Evolutionary conservation across 1,284 basidiomycete species (phyloP), one percentile per base, ranked within the genome.

Genomic region (Cryptococcus maquisensis): DNA sequence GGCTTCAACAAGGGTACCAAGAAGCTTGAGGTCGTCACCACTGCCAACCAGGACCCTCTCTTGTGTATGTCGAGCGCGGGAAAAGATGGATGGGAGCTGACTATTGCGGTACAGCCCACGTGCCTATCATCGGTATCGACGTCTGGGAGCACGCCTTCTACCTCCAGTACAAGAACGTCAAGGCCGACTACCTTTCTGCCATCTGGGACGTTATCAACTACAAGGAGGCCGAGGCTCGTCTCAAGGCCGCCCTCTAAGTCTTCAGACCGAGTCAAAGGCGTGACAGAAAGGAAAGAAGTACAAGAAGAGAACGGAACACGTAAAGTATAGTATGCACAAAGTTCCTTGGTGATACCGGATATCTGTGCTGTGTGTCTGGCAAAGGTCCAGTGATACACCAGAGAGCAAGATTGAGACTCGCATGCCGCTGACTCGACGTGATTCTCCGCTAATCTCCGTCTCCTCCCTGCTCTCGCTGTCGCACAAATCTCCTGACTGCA

Each of bases 121-220:
- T 83, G 36, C 93, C 95, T 38, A 86, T 98, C 71, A 84, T 98
- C 71, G 96, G 95, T 57, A 86, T 98, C 64, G 96, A 98, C 78
- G 89, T 97, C 70, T 98, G 96, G 94, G 73, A 77, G 67, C 70
- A 75, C 64, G 70, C 75, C 60, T 79, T 78, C 74, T 94, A 93
- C 80, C 83, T 94, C 52, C 86, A 94, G 81, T 93, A 93, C 81
- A 84, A 88, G 80, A 93, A 94, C 73, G 88, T 77, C 66, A 94
- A 93, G 80, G 84, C 83, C 47, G 88, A 94, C 69, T 93, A 95
- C 78, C 83, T 94, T 73, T 85, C 84, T 56, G 89, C 86, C 49
- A 91, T 93, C 73, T 95, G 88, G 91, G 86, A 86, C 72, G 90
- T 95, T 59, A 83, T 94, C 81, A 92, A 94, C 82, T 94, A 89